phyloP scores from a whole-genome alignment of 176 grass and related monocot genomes.

The Eleusine coracana region DNA sequence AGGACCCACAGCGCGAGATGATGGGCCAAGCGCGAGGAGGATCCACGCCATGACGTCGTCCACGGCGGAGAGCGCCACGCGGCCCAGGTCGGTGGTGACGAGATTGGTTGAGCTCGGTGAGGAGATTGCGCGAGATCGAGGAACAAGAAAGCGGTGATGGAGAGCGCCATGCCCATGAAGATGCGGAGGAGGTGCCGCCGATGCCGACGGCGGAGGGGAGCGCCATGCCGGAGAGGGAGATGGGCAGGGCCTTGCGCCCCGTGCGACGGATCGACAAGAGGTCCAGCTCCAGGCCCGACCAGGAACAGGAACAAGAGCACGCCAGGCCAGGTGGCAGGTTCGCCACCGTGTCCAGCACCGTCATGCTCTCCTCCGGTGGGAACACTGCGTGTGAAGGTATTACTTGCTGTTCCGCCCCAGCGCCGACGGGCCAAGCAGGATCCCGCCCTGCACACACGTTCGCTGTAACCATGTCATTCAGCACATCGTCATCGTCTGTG shows the following conservation, averaged over 20 bases:
- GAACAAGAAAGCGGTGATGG: conserved; percentile 76
- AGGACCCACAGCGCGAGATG: conserved; percentile 70
- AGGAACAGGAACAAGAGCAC: conserved; percentile 88
- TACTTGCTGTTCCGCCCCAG: conserved; percentile 75
- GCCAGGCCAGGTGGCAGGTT: too few species aligned
- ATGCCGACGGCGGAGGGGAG: conserved; percentile 63
- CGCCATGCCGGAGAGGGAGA: conserved; percentile 57
- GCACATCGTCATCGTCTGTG: neutral
- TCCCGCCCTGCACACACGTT: conserved; percentile 58
- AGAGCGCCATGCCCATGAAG: conserved; percentile 86
- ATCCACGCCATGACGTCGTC: conserved; percentile 77
- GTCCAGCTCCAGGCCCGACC: conserved; percentile 78
- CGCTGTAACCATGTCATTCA: neutral
- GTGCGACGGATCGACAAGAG: conserved; percentile 67
- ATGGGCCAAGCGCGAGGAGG: conserved; percentile 61
- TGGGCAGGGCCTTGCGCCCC: conserved; percentile 53
- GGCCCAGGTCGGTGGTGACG: conserved; percentile 65
- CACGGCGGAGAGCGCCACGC: conserved; percentile 71
- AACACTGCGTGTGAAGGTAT: conserved; percentile 57
- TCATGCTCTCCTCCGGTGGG: conserved; percentile 54
- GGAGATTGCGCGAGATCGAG: conserved; percentile 76
- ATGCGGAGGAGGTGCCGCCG: conserved; percentile 57
- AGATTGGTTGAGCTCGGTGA: conserved; percentile 82
- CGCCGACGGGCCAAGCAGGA: conserved; percentile 74
- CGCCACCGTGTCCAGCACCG: conserved; percentile 73